phyloP scores from a whole-genome alignment of 331 rosid species.

The Saraca asoca region DNA sequence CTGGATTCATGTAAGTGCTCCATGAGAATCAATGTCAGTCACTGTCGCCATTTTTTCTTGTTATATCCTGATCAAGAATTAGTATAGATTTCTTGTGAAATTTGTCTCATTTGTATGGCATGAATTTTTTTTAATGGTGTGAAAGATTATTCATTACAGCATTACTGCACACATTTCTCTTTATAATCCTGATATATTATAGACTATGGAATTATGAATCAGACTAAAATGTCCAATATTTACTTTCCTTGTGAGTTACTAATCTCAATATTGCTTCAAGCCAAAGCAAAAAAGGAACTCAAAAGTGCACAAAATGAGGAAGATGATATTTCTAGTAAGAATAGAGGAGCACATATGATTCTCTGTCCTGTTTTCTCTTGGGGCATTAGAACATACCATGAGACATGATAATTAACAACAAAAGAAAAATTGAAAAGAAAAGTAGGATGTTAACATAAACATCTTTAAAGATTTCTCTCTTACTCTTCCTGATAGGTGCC shows the following conservation, averaged over 20 bases:
- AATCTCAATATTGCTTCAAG: conserved; percentile 20
- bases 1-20: conserved; percentile 95
- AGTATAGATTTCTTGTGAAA: conserved; percentile 19
- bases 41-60: neutral
- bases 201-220: neutral
- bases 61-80: conserved; percentile 22
- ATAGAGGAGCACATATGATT: conserved; percentile 10
- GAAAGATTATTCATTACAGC: neutral
- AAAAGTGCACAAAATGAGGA: conserved; percentile 4
- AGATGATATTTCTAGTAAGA: conserved; percentile 11
- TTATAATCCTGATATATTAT: conserved; percentile 19
- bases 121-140: neutral
- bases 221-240: conserved; percentile 4
- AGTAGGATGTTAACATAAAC: neutral
- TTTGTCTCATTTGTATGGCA: conserved; percentile 19
- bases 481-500: conserved; percentile 26
- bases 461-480: conserved; percentile 14
- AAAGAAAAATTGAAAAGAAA: neutral
- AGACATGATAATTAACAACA: conserved; percentile 8
- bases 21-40: conserved; percentile 17
- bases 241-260: conserved; percentile 23
- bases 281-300: neutral
- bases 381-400: conserved; percentile 17
- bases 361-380: conserved; percentile 19
- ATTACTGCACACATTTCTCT: neutral